A percentile compares a stretch with the other conserved stretches of the same genome.
Evolutionary conservation across 305 asterid genomes (phyloP).

Genomic region (Salvia sclarea): DNA sequence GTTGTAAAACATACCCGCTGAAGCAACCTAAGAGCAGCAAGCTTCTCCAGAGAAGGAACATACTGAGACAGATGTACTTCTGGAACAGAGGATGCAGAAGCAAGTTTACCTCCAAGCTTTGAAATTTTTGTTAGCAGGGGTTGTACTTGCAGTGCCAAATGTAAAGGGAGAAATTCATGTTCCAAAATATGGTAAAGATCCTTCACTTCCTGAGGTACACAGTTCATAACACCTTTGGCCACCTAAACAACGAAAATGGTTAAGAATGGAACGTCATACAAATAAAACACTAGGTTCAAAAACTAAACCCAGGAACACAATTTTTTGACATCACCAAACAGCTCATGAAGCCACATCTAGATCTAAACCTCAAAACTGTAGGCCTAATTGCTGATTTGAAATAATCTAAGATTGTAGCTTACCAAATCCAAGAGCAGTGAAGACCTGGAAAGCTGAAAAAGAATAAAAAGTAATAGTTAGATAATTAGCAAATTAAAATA

Average conservation of each 20-base stretch:
- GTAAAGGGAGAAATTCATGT: constrained; percentile 68
- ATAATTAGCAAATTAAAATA: constrained; percentile 23
- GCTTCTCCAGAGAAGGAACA: constrained; percentile 75
- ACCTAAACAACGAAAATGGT: constrained; percentile 45
- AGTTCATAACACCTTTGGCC: constrained; percentile 83
- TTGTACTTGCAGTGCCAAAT: constrained; percentile 70
- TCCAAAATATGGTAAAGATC: constrained; percentile 81
- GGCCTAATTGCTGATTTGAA: constrained; percentile 7
- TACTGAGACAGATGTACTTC: constrained; percentile 78
- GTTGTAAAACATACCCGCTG: constrained; percentile 57
- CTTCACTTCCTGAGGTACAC: constrained; percentile 86
- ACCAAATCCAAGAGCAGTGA: constrained; percentile 83
- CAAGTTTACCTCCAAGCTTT: constrained; percentile 85
- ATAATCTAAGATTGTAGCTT: constrained; percentile 31
- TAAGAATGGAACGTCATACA: not conserved
- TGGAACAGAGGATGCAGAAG: constrained; percentile 83
- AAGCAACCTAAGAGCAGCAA: constrained; percentile 79
- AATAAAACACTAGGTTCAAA: constrained; percentile 1
- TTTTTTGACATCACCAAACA: too few species aligned
- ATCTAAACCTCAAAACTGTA: constrained; percentile 19
- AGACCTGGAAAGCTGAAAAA: constrained; percentile 82
- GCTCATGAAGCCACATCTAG: not conserved
- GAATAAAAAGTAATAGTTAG: constrained; percentile 28
- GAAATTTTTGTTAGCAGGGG: constrained; percentile 68
- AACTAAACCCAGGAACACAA: constrained; percentile 1